phyloP scores from a whole-genome alignment of 1,139 yeast genomes.

The Hyphopichia buzzinii region DNA sequence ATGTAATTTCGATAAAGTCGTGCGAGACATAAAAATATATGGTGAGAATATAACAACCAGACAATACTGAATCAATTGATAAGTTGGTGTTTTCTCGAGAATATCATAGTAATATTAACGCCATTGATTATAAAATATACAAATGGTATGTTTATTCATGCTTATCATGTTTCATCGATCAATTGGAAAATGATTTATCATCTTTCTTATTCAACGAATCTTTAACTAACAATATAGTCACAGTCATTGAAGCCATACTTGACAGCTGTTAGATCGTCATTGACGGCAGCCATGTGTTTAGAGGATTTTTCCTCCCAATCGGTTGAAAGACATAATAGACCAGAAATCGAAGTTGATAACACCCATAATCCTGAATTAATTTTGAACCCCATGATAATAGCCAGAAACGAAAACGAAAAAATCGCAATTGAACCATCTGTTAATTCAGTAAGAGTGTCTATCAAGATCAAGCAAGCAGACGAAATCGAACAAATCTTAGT shows the following conservation, averaged over 20 bases:
- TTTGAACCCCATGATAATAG: conserved; percentile 83
- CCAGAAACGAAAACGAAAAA: conserved; percentile 91
- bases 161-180: too few species aligned
- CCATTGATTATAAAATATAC: not conserved
- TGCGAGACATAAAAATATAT: not conserved
- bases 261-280: conserved; percentile 88
- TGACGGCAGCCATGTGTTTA: conserved; percentile 92
- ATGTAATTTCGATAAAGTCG: too few species aligned
- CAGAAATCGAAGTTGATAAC: conserved; percentile 83
- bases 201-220: too few species aligned
- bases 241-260: conserved; percentile 95
- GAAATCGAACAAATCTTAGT: conserved; percentile 94
- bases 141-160: not conserved
- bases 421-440: conserved; percentile 92
- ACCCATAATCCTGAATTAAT: conserved; percentile 72
- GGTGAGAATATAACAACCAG: not conserved
- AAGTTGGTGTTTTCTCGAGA: too few species aligned
- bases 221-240: too few species aligned
- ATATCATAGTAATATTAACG: too few species aligned
- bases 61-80: not conserved
- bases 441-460: conserved; percentile 84
- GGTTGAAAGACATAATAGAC: conserved; percentile 95
- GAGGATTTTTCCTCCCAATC: conserved; percentile 94
- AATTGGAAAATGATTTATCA: too few species aligned
- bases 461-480: conserved; percentile 94